phyloP scores from a whole-genome alignment of 2,329 filamentous ascomycete species.

The Claviceps sp. region DNA sequence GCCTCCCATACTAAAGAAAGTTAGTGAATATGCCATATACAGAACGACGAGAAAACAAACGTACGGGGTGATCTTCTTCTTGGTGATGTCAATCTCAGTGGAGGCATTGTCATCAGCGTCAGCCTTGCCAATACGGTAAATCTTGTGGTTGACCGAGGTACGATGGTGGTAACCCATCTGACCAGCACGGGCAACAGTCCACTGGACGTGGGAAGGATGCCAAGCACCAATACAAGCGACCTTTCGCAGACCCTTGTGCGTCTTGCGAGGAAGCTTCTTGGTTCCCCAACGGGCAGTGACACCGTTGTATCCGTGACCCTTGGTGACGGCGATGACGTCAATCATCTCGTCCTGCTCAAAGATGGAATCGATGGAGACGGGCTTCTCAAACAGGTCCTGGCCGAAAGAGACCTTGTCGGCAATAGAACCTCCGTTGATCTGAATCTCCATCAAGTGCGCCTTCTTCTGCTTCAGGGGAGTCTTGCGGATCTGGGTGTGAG shows the following conservation, averaged over 20 bases:
- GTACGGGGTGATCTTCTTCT: constrained; percentile 99
- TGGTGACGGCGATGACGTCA: constrained; percentile 97
- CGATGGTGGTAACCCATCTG: constrained; percentile 99
- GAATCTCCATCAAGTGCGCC: constrained; percentile 99
- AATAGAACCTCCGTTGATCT: constrained; percentile 94
- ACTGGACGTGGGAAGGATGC: constrained; percentile 99
- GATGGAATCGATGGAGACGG: constrained; percentile 79
- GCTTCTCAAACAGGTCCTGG: constrained; percentile 97
- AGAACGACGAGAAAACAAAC: constrained; percentile 19
- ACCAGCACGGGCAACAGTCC: constrained; percentile 99
- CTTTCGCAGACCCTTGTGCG: constrained; percentile 99
- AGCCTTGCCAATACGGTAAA: constrained; percentile 96
- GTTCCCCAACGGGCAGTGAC: constrained; percentile 97
- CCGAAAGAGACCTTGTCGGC: constrained; percentile 96
- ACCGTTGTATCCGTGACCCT: constrained; percentile 97
- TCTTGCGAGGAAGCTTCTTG: constrained; percentile 99
- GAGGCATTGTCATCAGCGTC: constrained; percentile 83
- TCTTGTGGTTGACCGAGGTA: constrained; percentile 99
- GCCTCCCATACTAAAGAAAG: constrained; percentile 68
- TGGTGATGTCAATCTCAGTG: constrained; percentile 91
- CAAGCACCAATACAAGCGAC: constrained; percentile 99
- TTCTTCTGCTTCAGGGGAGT: constrained; percentile 99
- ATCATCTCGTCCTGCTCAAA: constrained; percentile 99
- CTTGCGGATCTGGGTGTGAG: constrained; percentile 98
- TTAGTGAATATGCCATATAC: constrained; percentile 3